Conservation (phyloP, 2,329 filamentous ascomycete genomes). For the Fusarium chaquense region DNA sequence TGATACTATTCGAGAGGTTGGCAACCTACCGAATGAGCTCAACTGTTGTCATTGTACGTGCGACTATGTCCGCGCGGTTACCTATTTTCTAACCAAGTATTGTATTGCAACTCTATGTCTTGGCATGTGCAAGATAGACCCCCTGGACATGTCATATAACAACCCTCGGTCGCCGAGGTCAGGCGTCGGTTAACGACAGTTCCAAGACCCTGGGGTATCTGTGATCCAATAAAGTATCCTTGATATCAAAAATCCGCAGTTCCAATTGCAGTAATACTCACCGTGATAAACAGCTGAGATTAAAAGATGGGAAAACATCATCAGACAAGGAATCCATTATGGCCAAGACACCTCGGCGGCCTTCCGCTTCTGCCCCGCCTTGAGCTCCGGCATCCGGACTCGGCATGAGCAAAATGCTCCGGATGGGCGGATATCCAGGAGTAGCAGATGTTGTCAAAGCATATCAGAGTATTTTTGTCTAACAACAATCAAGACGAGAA, state of each 20-base stretch:
- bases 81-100: neutral
- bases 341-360: constrained; percentile 13
- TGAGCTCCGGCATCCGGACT: constrained; percentile 36
- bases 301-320: neutral
- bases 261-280: neutral
- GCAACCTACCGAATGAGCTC: neutral
- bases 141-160: neutral
- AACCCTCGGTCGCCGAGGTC: constrained; percentile 40
- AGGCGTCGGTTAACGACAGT: constrained; percentile 41
- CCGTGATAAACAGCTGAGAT: neutral
- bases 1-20: neutral
- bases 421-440: constrained; percentile 27
- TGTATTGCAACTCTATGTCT: constrained; percentile 2
- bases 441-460: too few species aligned
- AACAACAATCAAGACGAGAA: neutral
- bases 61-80: constrained; percentile 6
- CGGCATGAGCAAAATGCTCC: constrained; percentile 34
- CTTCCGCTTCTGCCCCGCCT: constrained; percentile 34
- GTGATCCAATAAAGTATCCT: constrained; percentile 28
- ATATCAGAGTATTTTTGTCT: too few species aligned
- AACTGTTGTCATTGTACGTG: neutral
- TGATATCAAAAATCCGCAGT: neutral
- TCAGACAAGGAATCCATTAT: neutral
- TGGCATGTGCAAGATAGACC: constrained; percentile 21
- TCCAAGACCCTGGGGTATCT: constrained; percentile 3